phyloP scores from a whole-genome alignment of 1,139 yeast species.

The Scheffersomyces illinoinensis region DNA sequence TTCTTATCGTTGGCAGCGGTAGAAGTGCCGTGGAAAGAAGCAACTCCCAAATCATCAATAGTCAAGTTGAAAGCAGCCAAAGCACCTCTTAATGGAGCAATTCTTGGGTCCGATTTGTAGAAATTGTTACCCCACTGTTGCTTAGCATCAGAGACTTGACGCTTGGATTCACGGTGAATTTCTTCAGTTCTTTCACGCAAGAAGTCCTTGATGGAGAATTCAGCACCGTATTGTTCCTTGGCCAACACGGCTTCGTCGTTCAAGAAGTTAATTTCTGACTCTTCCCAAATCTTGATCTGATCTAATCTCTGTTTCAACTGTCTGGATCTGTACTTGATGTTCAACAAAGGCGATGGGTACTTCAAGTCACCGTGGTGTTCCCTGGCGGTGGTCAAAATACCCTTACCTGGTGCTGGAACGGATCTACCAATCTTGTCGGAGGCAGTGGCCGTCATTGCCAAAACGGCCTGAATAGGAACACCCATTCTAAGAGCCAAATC shows the following conservation, averaged over 20 bases:
- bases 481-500: conserved; percentile 96
- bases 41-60: conserved; percentile 92
- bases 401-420: conserved; percentile 99
- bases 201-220: conserved; percentile 54
- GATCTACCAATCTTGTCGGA: conserved; percentile 98
- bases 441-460: conserved; percentile 95
- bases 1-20: conserved; percentile 98
- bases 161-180: conserved; percentile 78
- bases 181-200: conserved; percentile 85
- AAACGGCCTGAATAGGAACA: conserved; percentile 95
- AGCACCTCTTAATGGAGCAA: conserved; percentile 96
- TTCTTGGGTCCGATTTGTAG: conserved; percentile 87
- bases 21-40: conserved; percentile 99
- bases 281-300: conserved; percentile 85
- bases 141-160: conserved; percentile 87
- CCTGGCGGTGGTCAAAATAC: conserved; percentile 96
- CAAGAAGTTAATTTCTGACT: conserved; percentile 65
- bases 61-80: conserved; percentile 91
- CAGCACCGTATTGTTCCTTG: conserved; percentile 65
- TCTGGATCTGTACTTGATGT: conserved; percentile 91
- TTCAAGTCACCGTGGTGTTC: conserved; percentile 85
- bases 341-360: conserved; percentile 78
- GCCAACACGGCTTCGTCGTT: conserved; percentile 54
- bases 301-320: conserved; percentile 78
- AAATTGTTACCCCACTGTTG: conserved; percentile 95